Evolutionary conservation across 306 rosid genomes (phyloP).

Genomic region (Notholithocarpus densiflorus): DNA sequence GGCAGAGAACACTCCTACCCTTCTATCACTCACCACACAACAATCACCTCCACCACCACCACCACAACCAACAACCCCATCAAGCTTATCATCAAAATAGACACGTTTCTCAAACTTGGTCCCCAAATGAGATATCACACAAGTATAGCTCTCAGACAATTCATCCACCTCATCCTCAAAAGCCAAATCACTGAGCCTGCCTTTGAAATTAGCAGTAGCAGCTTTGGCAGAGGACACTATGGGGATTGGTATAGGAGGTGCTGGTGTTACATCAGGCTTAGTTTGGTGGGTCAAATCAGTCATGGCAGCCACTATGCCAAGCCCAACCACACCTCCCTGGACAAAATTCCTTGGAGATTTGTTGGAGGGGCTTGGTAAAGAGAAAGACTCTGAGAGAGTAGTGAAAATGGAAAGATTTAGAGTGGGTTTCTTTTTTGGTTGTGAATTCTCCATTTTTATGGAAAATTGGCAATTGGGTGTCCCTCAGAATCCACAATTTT

Average conservation of each 20-base stretch:
- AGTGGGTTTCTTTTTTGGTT: conserved; percentile 35
- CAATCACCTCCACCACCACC: neutral
- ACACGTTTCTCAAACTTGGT: conserved; percentile 35
- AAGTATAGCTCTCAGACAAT: conserved; percentile 53
- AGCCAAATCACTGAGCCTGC: conserved; percentile 24
- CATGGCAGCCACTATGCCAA: conserved; percentile 76
- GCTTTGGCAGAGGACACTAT: conserved; percentile 63
- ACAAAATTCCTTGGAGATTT: conserved; percentile 45
- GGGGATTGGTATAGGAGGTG: conserved; percentile 48
- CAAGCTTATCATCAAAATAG: conserved; percentile 39
- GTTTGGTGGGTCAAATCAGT: conserved; percentile 26
- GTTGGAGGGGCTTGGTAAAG: conserved; percentile 5
- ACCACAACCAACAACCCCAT: conserved; percentile 4
- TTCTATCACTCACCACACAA: conserved; percentile 17
- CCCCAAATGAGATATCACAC: conserved; percentile 51
- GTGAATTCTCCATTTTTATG: conserved; percentile 29
- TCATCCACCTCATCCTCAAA: conserved; percentile 34
- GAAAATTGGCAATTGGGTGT: conserved; percentile 9
- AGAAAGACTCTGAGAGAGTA: conserved; percentile 40
- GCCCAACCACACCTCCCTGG: conserved; percentile 57
- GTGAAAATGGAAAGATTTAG: conserved; percentile 41
- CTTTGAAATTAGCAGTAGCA: conserved; percentile 61
- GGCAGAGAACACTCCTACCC: conserved; percentile 46
- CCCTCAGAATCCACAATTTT: neutral
- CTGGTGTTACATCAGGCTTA: neutral